Conservation (phyloP, 257 asterid genomes). For the Eucommia ulmoides region DNA sequence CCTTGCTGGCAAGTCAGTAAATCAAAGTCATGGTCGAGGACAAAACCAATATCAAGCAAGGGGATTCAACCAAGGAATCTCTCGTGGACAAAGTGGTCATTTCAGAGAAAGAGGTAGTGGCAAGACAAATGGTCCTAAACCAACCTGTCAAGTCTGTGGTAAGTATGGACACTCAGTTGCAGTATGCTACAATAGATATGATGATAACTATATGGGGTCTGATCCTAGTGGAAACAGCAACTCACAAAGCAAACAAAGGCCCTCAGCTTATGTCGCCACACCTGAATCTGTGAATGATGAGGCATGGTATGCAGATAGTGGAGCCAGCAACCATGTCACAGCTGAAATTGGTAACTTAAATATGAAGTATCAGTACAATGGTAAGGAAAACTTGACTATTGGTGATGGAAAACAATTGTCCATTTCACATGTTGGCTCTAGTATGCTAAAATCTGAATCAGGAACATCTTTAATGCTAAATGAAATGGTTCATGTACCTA, state of each 20-base stretch:
- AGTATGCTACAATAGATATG: not conserved
- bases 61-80: too few relatives aligned
- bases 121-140: not conserved
- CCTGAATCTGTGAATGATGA: not conserved
- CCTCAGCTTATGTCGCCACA: not conserved
- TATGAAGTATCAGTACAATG: not conserved
- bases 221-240: too few relatives aligned
- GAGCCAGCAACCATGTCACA: not conserved
- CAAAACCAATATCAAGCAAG: too few relatives aligned
- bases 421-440: not conserved
- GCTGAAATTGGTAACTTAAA: not conserved
- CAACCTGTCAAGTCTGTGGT: not conserved
- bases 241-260: not conserved
- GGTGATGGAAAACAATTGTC: not conserved
- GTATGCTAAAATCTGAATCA: not conserved
- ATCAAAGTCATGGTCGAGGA: too few relatives aligned
- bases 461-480: not conserved
- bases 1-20: too few relatives aligned
- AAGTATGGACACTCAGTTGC: not conserved
- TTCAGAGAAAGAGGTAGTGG: too few relatives aligned
- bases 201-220: not conserved
- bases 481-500: not conserved
- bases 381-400: not conserved
- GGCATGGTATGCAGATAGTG: not conserved
- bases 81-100: too few relatives aligned